These are phyloP conservation scores for Eimeria maxima DNA, from an alignment of 169 alveolate genomes.

Conservation along the genomic window DNA sequence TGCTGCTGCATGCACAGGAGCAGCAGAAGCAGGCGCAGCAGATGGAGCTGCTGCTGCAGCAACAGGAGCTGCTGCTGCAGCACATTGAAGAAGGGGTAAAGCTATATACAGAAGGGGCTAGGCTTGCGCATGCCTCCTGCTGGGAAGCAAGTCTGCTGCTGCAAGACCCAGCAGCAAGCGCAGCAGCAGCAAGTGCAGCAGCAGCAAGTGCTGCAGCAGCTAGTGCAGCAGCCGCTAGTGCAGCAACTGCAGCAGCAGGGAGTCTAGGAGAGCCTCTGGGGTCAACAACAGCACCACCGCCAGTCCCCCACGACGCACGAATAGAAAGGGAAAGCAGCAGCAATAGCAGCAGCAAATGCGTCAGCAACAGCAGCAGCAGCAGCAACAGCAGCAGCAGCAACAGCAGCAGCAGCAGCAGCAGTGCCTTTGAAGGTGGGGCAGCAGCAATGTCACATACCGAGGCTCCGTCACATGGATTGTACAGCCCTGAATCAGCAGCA, in stretches of 20 bases:
- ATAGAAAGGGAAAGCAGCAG: not conserved
- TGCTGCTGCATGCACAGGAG: not conserved
- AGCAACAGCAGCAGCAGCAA: conserved; percentile 24
- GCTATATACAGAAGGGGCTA: not conserved
- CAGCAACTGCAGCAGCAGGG: not conserved
- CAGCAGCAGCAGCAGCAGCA: not conserved
- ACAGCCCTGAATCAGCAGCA: not conserved
- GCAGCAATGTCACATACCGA: too few species aligned
- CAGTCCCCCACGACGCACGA: not conserved
- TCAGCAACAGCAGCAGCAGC: not conserved
- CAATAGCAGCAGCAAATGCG: not conserved
- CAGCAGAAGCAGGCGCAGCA: conserved; percentile 42
- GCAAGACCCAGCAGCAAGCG: not conserved
- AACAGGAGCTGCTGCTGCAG: conserved; percentile 58
- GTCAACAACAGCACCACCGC: too few species aligned
- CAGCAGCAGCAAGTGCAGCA: not conserved
- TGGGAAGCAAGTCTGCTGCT: not conserved
- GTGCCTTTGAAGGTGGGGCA: not conserved
- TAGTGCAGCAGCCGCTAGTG: not conserved
- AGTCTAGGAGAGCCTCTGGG: too few species aligned
- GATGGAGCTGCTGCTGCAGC: conserved; percentile 36
- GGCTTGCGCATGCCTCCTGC: conserved; percentile 16
- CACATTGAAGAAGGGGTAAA: conserved; percentile 21
- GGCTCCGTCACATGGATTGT: too few species aligned
- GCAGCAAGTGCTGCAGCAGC: not conserved